Evolutionary conservation across 2,329 filamentous ascomycete species (phyloP), one percentile per base, ranked within the genome.

Genomic region (Neospermospora avenae): DNA sequence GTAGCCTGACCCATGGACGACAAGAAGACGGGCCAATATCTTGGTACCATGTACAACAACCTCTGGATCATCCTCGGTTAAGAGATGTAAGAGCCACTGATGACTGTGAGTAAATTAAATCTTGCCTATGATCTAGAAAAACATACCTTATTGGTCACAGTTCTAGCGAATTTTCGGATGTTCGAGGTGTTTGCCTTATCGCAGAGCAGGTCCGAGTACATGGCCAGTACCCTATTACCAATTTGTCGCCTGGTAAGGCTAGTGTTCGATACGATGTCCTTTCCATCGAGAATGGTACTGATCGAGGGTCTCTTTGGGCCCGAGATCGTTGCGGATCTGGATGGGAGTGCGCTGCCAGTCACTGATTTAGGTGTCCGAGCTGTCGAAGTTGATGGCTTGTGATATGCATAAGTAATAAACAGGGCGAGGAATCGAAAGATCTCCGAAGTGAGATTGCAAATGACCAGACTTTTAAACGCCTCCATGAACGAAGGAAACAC

Each of bases 351-450:
- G 25, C 71, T 81, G 25, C 71, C 75, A 1, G 77, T 75, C 44
- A 78, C 70, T 14, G 74, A 76, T 63, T 77, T 82, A 0, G 83
- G 80, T 1, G 81, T 84, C 49, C 84, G 78, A 10, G 81, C 74
- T 22, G 78, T 67, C 1, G 81, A 81, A 13, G 72, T 74, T 0
- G 78, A 67, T 0, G 81, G 77, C 1, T 80, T 77, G 71, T 97
- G 92, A 63, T 97, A 84, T 5, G 91, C 88, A 73, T 95, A 99
- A 0, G 93, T 97, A 65, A 99, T 89, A 71, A 96, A 98, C 22
- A 98, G 81, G 2, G 95, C 91, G 45, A 99, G 77, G 2, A 91
- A 91, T 37, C 93, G 86, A 71, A 96, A 87, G 25, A 93, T 87
- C 72, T 96, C 91, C 16, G 90, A 87, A 55, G 89, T 93, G 67